Conservation (phyloP, 306 rosid genomes). For the Aeschynomene evenia region DNA sequence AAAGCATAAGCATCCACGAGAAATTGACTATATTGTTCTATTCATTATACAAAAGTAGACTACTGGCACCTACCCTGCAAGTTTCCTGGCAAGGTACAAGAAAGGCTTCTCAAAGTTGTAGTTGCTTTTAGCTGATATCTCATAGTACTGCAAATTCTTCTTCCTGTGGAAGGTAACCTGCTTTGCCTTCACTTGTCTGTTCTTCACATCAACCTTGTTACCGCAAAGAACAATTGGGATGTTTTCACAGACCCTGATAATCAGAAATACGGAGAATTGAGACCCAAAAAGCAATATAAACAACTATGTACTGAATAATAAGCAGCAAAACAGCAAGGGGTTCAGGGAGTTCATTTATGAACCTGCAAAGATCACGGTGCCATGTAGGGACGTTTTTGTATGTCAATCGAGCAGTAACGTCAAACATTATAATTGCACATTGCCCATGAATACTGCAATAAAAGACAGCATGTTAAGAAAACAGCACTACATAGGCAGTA, state of each 20-base stretch:
- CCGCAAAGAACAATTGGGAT: constrained; percentile 84
- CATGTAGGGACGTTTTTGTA: constrained; percentile 82
- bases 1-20: neutral
- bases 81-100: constrained; percentile 78
- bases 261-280: neutral
- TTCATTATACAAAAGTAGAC: neutral
- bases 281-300: neutral
- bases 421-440: constrained; percentile 80
- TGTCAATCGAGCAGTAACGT: constrained; percentile 70
- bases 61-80: constrained; percentile 59
- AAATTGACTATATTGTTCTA: neutral
- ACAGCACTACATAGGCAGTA: neutral
- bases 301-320: neutral
- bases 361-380: constrained; percentile 84
- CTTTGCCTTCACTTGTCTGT: constrained; percentile 87
- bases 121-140: constrained; percentile 85
- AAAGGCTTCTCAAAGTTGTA: constrained; percentile 81
- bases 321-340: neutral
- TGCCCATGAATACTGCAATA: constrained; percentile 73
- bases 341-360: neutral
- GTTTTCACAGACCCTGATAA: constrained; percentile 76
- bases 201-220: constrained; percentile 86
- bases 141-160: constrained; percentile 80
- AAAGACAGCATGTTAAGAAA: too few species aligned
- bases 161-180: constrained; percentile 87